Conservation (phyloP, 352 stramenopile genomes). For the Pythium guiyangense region DNA sequence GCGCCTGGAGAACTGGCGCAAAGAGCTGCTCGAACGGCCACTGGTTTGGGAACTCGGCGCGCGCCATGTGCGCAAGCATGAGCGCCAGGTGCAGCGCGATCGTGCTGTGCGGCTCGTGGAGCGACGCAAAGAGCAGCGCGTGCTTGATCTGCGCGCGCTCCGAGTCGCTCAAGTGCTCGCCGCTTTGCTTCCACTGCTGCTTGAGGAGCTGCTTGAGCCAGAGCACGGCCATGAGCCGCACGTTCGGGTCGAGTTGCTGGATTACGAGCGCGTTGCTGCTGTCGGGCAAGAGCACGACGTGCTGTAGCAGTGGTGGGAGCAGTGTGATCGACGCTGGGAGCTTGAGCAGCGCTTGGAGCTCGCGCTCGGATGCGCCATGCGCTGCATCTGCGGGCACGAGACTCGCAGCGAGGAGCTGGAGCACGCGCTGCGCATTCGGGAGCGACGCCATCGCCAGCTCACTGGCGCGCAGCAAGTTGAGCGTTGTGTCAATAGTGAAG, state of each 20-base stretch:
- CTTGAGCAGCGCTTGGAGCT: constrained; percentile 52
- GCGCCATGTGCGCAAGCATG: constrained; percentile 59
- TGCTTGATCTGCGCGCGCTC: constrained; percentile 45
- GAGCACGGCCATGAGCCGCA: constrained; percentile 62
- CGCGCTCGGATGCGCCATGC: constrained; percentile 42
- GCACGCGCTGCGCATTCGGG: constrained; percentile 24
- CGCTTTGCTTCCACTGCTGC: constrained; percentile 32
- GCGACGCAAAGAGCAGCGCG: constrained; percentile 51
- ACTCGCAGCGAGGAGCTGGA: constrained; percentile 48
- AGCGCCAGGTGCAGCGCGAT: constrained; percentile 63
- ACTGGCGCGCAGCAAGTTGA: no score
- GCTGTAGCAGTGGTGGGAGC: constrained; percentile 21
- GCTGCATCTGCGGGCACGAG: constrained; percentile 30
- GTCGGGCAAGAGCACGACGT: constrained; percentile 33
- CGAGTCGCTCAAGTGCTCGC: constrained; percentile 25
- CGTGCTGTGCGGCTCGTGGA: constrained; percentile 54
- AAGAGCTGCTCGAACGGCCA: constrained; percentile 73
- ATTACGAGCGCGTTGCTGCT: constrained; percentile 21
- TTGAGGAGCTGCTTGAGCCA: constrained; percentile 80
- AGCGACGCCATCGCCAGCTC: constrained; percentile 1
- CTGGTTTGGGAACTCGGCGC: constrained; percentile 64
- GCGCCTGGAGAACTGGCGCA: constrained; percentile 38
- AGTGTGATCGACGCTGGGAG: constrained; percentile 12
- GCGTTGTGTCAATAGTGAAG: background rate
- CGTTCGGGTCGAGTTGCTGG: constrained; percentile 27